Evolutionary conservation across 169 alveolate species (phyloP), one percentile per base, ranked within the genome.

Genomic region (Plasmodium falciparum): DNA sequence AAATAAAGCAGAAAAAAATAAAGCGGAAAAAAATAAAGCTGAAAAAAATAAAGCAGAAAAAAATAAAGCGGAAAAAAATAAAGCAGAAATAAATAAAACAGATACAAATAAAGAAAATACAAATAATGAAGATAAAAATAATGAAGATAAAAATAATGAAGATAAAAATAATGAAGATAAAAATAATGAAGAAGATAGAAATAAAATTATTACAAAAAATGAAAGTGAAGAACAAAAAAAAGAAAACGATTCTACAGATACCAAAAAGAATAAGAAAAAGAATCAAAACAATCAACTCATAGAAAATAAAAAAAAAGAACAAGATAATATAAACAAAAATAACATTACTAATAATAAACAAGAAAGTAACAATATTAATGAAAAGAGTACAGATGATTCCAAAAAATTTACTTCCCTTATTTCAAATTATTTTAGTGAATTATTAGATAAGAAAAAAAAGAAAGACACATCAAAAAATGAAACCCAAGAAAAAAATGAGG

Each of bases 391-490:
- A 39, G 47, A 39, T 39, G 47, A 39, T 5, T 39, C 47, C 11
- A 39, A 39, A 39, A 39, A 39, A 39, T 7, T 39, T 39, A 39
- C 47, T 5, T 39, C 47, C 47, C 47, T 39, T 39, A 39, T 39
- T 39, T 5, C 47, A 15, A 74, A 69, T 49, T 63, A 59, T 45
- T 78, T 78, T 29, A 65, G 67, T 78, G 76, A 65, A 20, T 22
- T 52, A 7, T 78, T 78, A 39, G 89, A 78, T 45, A 70, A 58
- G 45, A 24, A 62, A n/a, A 78, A 47, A 66, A 78, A 56, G n/a
- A 52, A 20, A 50, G 73, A 61, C 17, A 47, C 11, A 6, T 15
- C 29, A 61, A 49, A 15, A 66, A 66, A 17, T 54, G 20, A 17
- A n/a, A 1, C n/a, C 12, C 6, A 26, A 13, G 13, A 29, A 13